Percentiles rank a stretch among this genome's conserved stretches.
Conservation (phyloP, 2,329 filamentous ascomycete species). For the Aureobasidium sp. region DNA sequence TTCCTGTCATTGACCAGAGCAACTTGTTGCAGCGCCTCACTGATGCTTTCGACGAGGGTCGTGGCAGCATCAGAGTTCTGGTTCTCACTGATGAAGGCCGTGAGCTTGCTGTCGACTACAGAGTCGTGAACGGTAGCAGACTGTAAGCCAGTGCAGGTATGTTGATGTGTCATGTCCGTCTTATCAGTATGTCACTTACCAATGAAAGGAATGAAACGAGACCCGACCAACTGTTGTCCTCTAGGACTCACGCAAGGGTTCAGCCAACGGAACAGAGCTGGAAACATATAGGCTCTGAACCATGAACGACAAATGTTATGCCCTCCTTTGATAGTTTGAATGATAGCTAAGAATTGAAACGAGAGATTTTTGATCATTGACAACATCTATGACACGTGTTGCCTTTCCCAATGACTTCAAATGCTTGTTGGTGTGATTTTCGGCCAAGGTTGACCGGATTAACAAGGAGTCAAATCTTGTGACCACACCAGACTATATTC, state of each 20-base stretch:
- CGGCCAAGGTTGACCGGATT: too few relatives aligned
- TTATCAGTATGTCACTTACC: neutral
- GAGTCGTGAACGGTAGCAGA: conserved; percentile 79
- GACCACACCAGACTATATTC: neutral
- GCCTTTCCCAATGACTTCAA: neutral
- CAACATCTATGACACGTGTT: neutral
- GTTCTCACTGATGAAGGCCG: conserved; percentile 89
- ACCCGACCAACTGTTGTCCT: neutral
- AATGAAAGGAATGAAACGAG: neutral
- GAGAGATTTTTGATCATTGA: neutral
- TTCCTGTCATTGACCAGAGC: conserved; percentile 92
- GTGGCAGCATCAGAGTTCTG: conserved; percentile 87
- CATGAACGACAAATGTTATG: conserved; percentile 1
- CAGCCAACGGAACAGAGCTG: neutral
- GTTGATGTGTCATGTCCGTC: neutral
- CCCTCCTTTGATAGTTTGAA: conserved; percentile 1
- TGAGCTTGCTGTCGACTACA: conserved; percentile 97
- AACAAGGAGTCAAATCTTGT: neutral
- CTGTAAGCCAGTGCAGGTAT: conserved; percentile 37
- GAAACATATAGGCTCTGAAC: too few relatives aligned
- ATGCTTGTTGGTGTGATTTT: neutral
- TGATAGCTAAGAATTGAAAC: neutral
- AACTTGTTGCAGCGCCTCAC: conserved; percentile 73
- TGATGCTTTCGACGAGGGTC: conserved; percentile 80
- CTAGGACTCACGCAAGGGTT: neutral